Evolutionary conservation across 2,329 filamentous ascomycete species (phyloP).

Genomic region (Dactylellina haptotyla): DNA sequence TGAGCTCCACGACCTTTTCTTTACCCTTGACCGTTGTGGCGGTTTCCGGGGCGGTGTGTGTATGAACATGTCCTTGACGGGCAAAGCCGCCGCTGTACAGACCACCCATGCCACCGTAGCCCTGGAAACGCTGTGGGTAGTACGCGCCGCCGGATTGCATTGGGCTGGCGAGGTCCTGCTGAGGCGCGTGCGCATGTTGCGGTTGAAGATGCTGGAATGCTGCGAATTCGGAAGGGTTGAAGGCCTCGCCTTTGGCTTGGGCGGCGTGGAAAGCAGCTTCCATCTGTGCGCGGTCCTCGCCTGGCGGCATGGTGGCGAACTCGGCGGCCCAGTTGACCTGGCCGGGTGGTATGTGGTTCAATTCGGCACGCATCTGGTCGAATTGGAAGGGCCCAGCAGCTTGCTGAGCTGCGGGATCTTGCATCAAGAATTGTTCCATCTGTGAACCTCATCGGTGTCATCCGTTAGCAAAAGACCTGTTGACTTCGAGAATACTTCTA

Average conservation of each 20-base stretch:
- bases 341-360: constrained; percentile 65
- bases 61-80: constrained; percentile 65
- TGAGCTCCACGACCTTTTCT: constrained; percentile 91
- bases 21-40: constrained; percentile 74
- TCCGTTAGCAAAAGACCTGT: neutral
- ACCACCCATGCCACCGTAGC: constrained; percentile 56
- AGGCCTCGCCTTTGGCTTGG: constrained; percentile 69
- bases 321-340: constrained; percentile 72
- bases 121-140: constrained; percentile 57
- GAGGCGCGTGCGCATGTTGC: constrained; percentile 66
- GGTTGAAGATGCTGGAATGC: constrained; percentile 85
- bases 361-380: constrained; percentile 73
- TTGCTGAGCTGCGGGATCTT: constrained; percentile 70
- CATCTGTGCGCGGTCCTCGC: constrained; percentile 73
- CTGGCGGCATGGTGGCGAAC: constrained; percentile 63
- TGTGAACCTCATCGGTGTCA: constrained; percentile 1
- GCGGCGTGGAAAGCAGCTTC: constrained; percentile 73
- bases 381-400: constrained; percentile 68
- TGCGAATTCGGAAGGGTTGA: constrained; percentile 85
- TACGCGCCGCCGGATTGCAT: constrained; percentile 59
- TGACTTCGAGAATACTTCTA: no score
- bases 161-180: constrained; percentile 63
- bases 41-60: constrained; percentile 62
- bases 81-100: constrained; percentile 61
- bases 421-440: constrained; percentile 76